Evolutionary conservation across 768 basidiomycete species (phyloP).

Genomic region (Termitomyces sp.): DNA sequence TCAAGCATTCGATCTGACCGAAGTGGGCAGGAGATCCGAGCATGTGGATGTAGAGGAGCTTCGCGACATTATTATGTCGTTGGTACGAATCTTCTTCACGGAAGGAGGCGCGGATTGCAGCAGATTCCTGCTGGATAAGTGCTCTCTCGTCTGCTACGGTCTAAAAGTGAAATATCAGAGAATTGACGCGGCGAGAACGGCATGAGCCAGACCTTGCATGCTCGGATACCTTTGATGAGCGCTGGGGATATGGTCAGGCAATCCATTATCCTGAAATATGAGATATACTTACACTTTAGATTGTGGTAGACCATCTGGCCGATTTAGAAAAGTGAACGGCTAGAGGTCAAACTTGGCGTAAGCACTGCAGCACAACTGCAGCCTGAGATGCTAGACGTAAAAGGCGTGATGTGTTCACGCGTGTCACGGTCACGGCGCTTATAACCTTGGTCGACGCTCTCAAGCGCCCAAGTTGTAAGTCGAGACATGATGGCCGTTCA

Average conservation of each 20-base stretch:
- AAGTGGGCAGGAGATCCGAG: constrained; percentile 98
- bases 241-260: constrained; percentile 46
- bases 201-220: constrained; percentile 75
- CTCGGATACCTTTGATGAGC: constrained; percentile 95
- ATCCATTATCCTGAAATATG: not conserved
- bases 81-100: constrained; percentile 95
- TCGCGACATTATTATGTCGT: constrained; percentile 96
- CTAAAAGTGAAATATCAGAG: constrained; percentile 37
- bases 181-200: constrained; percentile 7
- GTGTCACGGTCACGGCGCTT: constrained; percentile 10
- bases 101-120: constrained; percentile 94
- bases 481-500: too few relatives aligned
- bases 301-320: constrained; percentile 74
- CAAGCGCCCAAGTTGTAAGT: too few relatives aligned
- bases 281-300: constrained; percentile 62
- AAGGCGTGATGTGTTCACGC: constrained; percentile 1
- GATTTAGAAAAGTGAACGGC: not conserved
- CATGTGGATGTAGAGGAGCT: constrained; percentile 98
- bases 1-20: constrained; percentile 96
- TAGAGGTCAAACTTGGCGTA: not conserved
- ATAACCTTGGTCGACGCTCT: not conserved
- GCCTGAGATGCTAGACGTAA: not conserved
- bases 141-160: constrained; percentile 98
- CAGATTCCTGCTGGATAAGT: constrained; percentile 96
- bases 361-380: not conserved